Evolutionary conservation across 495 filamentous ascomycete species (phyloP).

Genomic region (Talaromyces wortmannii): DNA sequence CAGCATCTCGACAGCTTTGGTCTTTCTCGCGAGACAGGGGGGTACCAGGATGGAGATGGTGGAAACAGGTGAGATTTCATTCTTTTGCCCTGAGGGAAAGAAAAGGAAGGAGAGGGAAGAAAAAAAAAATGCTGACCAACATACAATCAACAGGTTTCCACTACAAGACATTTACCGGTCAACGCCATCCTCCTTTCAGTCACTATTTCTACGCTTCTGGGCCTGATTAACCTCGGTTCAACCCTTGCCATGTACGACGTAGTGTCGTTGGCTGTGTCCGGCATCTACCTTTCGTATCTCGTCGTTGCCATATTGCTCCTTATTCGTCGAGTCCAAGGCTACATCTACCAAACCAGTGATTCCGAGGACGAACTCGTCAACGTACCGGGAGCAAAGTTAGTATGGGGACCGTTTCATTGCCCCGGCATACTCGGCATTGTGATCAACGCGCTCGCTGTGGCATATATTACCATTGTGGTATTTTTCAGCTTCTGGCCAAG

Average conservation of each 20-base stretch:
- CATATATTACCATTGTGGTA: constrained; percentile 28
- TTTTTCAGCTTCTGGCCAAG: constrained; percentile 40
- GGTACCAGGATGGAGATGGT: constrained; percentile 23
- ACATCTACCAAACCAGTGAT: constrained; percentile 10
- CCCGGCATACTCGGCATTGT: constrained; percentile 34
- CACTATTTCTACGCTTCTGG: constrained; percentile 36
- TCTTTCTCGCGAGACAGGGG: constrained; percentile 47
- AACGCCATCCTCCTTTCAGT: constrained; percentile 44
- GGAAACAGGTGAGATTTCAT: constrained; percentile 1
- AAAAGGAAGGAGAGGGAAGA: not conserved
- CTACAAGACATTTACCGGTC: constrained; percentile 42
- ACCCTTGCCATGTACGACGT: constrained; percentile 38
- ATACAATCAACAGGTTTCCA: constrained; percentile 34
- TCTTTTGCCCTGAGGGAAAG: not conserved
- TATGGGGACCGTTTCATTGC: constrained; percentile 44
- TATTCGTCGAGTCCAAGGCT: constrained; percentile 2
- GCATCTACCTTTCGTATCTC: constrained; percentile 3
- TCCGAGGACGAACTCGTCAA: constrained; percentile 11
- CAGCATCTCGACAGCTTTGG: constrained; percentile 47
- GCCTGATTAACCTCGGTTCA: constrained; percentile 48
- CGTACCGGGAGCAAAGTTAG: constrained; percentile 16
- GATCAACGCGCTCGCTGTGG: constrained; percentile 32
- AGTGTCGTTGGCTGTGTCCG: constrained; percentile 25
- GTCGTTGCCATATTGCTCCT: not conserved
- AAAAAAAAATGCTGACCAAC: not conserved